Evolutionary conservation across 345 rosid species (phyloP).

Genomic region (Trapa incisa): DNA sequence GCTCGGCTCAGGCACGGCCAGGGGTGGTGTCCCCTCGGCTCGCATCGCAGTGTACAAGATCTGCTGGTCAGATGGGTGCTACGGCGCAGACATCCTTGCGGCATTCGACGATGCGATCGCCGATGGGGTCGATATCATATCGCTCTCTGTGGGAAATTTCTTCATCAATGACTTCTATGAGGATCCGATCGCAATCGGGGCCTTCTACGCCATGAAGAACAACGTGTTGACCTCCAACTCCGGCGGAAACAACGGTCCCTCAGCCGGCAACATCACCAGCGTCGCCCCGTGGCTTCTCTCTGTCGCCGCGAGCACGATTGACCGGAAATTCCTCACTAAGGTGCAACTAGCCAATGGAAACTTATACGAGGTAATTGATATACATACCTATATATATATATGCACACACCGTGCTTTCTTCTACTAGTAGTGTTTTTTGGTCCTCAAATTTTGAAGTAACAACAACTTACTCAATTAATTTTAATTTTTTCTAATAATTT

Average conservation of each 20-base stretch:
- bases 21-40: slow-evolving; percentile 24
- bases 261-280: slow-evolving; percentile 2
- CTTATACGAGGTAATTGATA: slow-evolving; percentile 13
- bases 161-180: neutral
- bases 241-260: slow-evolving; percentile 19
- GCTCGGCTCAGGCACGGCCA: slow-evolving; percentile 22
- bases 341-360: slow-evolving; percentile 25
- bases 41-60: slow-evolving; percentile 31
- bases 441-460: too few relatives aligned
- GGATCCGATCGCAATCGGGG: slow-evolving; percentile 22
- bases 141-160: slow-evolving; percentile 16
- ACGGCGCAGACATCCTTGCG: slow-evolving; percentile 21
- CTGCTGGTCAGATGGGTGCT: slow-evolving; percentile 28
- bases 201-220: slow-evolving; percentile 23
- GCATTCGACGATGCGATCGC: slow-evolving; percentile 39
- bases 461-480: too few relatives aligned
- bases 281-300: slow-evolving; percentile 28
- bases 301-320: slow-evolving; percentile 32
- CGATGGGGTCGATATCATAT: slow-evolving; percentile 20
- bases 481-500: too few relatives aligned
- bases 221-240: slow-evolving; percentile 24
- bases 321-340: slow-evolving; percentile 22
- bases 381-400: too few relatives aligned
- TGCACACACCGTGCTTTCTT: too few relatives aligned
- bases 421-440: too few relatives aligned